Conservation (phyloP, 2,329 filamentous ascomycete genomes). For the Ophiocordyceps australis region DNA sequence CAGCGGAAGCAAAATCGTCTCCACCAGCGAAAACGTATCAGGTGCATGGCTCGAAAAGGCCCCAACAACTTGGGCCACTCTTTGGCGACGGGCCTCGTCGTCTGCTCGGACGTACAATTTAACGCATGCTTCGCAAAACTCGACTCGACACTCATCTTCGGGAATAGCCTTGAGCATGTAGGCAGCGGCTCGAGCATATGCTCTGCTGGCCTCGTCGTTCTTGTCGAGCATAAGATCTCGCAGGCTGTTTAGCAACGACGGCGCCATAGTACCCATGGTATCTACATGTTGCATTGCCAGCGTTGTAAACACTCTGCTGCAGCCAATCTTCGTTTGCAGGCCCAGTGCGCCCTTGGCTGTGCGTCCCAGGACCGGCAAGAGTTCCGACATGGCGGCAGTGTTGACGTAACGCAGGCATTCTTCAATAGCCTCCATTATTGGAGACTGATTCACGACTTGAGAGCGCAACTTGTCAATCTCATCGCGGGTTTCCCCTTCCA, state of each 20-base stretch:
- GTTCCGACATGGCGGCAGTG: slow-evolving; percentile 52
- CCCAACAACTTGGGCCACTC: slow-evolving; percentile 68
- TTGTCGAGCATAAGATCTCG: slow-evolving; percentile 73
- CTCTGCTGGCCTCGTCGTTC: slow-evolving; percentile 83
- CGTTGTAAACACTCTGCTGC: slow-evolving; percentile 67
- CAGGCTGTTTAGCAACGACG: slow-evolving; percentile 58
- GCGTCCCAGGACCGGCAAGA: slow-evolving; percentile 55
- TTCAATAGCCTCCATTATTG: slow-evolving; percentile 84
- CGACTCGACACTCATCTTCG: slow-evolving; percentile 26
- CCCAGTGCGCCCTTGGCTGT: slow-evolving; percentile 77
- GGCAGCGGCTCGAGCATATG: slow-evolving; percentile 72
- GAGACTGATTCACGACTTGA: slow-evolving; percentile 65
- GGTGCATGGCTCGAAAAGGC: slow-evolving; percentile 74
- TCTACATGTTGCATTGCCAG: slow-evolving; percentile 64
- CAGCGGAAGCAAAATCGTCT: slow-evolving; percentile 63
- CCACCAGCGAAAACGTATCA: slow-evolving; percentile 68
- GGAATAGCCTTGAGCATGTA: slow-evolving; percentile 54
- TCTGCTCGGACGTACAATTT: slow-evolving; percentile 69
- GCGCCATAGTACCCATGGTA: slow-evolving; percentile 57
- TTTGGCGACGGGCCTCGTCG: slow-evolving; percentile 54
- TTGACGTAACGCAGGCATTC: slow-evolving; percentile 75
- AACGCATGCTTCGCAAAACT: slow-evolving; percentile 35
- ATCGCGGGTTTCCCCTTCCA: slow-evolving; percentile 70
- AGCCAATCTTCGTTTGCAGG: slow-evolving; percentile 86
- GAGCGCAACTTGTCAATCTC: slow-evolving; percentile 80